Evolutionary conservation across 768 basidiomycete species (phyloP).

Genomic region (Phylloporus sp.): DNA sequence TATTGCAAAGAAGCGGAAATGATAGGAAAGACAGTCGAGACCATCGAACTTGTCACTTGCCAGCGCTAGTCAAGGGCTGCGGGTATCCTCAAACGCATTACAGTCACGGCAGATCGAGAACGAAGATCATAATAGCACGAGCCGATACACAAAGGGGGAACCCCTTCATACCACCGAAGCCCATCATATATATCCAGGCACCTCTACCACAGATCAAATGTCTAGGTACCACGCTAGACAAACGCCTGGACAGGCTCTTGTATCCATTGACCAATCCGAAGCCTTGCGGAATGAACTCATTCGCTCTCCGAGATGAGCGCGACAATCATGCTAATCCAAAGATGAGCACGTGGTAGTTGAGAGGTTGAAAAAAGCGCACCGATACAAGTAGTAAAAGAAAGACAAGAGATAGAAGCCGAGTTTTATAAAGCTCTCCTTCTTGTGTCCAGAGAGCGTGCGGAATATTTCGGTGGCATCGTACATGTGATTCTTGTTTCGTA

Average conservation of each 20-base stretch:
- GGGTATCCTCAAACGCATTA: no score
- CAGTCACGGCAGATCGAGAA: background rate
- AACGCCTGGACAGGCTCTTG: slow-evolving; percentile 4
- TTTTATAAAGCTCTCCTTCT: slow-evolving; percentile 95
- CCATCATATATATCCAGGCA: slow-evolving; percentile 10
- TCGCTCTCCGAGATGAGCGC: slow-evolving; percentile 81
- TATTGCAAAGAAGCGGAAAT: no score
- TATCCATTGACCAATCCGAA: background rate
- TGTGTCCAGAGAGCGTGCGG: slow-evolving; percentile 87
- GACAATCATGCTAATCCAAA: slow-evolving; percentile 71
- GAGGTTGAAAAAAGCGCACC: slow-evolving; percentile 45
- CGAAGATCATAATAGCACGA: background rate
- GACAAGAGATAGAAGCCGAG: slow-evolving; percentile 90
- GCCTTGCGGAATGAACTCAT: slow-evolving; percentile 24
- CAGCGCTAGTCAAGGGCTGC: no score
- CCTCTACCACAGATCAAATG: slow-evolving; percentile 14
- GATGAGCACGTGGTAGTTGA: background rate
- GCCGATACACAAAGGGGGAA: slow-evolving; percentile 17
- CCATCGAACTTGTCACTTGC: no score
- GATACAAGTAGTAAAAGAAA: slow-evolving; percentile 89
- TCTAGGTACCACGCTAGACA: slow-evolving; percentile 14
- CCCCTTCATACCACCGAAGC: slow-evolving; percentile 1
- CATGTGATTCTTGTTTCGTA: slow-evolving; percentile 92
- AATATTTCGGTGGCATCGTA: slow-evolving; percentile 99
- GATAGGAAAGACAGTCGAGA: no score